Conservation (phyloP, 495 filamentous ascomycete species). For the Lepidopterella palustris region DNA sequence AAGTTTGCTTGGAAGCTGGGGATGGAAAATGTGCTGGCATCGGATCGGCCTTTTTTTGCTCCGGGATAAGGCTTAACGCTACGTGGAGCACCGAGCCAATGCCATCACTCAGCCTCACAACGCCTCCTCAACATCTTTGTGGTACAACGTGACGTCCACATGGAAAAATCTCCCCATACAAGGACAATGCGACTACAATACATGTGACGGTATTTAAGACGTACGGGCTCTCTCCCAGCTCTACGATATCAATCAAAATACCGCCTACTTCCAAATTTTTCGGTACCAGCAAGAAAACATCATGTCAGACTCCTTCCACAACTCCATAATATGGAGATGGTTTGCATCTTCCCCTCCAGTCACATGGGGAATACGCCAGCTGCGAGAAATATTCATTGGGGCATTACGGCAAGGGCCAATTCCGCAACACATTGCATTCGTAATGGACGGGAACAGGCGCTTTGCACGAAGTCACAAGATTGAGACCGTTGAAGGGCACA, state of each 20-base stretch:
- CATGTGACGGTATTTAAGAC: not conserved
- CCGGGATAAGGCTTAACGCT: not conserved
- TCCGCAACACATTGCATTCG: conserved; percentile 90
- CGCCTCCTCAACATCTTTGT: not conserved
- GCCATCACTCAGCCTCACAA: too few species aligned
- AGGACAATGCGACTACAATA: not conserved
- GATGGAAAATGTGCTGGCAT: not conserved
- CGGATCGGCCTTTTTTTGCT: not conserved
- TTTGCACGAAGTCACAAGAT: conserved; percentile 86
- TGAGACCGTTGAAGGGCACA: conserved; percentile 96
- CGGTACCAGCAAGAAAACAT: too few species aligned
- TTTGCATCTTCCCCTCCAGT: conserved; percentile 79
- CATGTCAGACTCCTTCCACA: conserved; percentile 42
- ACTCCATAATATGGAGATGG: conserved; percentile 77
- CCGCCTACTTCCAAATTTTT: too few species aligned
- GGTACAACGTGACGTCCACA: not conserved
- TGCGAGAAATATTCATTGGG: conserved; percentile 77
- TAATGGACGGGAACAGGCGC: conserved; percentile 95
- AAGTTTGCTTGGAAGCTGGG: not conserved
- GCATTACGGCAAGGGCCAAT: conserved; percentile 84
- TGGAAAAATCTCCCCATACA: not conserved
- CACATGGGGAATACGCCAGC: conserved; percentile 66
- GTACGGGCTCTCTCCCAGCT: not conserved
- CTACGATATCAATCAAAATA: too few species aligned
- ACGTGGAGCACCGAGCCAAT: too few species aligned